Percentiles rank a stretch among this genome's conserved stretches.
These are phyloP conservation scores for Coniochaeta sp. DNA, from an alignment of 2,329 filamentous ascomycete species.

Conservation along the genomic window DNA sequence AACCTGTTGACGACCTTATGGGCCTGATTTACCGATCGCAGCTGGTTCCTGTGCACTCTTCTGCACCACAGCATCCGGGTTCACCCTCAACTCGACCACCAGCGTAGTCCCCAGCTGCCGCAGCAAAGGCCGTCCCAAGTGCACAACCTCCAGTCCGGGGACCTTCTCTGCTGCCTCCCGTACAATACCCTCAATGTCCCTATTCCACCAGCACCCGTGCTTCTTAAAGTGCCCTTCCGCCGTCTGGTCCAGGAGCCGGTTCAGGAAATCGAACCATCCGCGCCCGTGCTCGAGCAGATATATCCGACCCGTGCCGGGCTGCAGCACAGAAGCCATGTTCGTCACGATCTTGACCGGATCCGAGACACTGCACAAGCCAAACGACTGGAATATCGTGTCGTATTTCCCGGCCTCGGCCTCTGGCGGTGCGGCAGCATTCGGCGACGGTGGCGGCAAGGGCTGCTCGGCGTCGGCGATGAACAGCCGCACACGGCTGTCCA, in stretches of 20 bases:
- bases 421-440: not conserved
- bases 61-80: slow-evolving; percentile 4
- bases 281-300: slow-evolving; percentile 57
- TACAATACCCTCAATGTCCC: slow-evolving; percentile 51
- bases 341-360: slow-evolving; percentile 46
- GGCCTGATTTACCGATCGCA: no score
- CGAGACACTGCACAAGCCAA: slow-evolving; percentile 56
- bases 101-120: slow-evolving; percentile 51
- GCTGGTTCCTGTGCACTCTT: not conserved
- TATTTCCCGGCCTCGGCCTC: slow-evolving; percentile 29
- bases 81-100: slow-evolving; percentile 48
- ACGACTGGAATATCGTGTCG: slow-evolving; percentile 58
- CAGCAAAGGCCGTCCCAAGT: slow-evolving; percentile 42
- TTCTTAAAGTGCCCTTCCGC: slow-evolving; percentile 48
- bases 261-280: slow-evolving; percentile 46
- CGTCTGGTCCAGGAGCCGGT: slow-evolving; percentile 46
- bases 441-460: slow-evolving; percentile 29
- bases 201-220: slow-evolving; percentile 64
- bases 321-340: slow-evolving; percentile 44
- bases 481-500: slow-evolving; percentile 36
- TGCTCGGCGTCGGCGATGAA: slow-evolving; percentile 40
- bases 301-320: slow-evolving; percentile 50
- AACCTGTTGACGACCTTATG: no score
- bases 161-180: slow-evolving; percentile 36
- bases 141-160: slow-evolving; percentile 50